phyloP scores from a whole-genome alignment of 345 rosid species.

The Salix exigua region DNA sequence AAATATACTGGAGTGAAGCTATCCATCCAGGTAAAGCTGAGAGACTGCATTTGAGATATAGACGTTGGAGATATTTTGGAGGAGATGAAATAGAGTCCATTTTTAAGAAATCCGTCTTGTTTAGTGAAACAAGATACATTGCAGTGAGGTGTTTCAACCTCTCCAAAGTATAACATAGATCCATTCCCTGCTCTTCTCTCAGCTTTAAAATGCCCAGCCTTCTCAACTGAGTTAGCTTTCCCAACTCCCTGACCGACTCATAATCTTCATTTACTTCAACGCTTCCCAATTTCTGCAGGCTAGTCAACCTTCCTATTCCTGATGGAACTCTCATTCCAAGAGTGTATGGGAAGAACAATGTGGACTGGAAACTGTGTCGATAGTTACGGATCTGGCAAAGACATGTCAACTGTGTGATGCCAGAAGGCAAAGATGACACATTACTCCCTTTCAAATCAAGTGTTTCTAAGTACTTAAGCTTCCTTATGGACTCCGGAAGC shows the following conservation, averaged over 20 bases:
- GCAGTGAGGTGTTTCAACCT: neutral
- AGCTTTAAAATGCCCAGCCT: constrained; percentile 11
- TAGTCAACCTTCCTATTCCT: constrained; percentile 9
- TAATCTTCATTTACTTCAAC: neutral
- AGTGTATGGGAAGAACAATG: neutral
- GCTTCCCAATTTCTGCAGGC: constrained; percentile 4
- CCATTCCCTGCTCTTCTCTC: neutral
- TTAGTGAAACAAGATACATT: neutral
- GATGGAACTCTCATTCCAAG: constrained; percentile 10
- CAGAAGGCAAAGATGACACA: constrained; percentile 4
- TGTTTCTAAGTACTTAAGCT: constrained; percentile 9
- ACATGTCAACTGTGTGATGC: constrained; percentile 2
- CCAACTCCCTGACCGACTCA: constrained; percentile 1
- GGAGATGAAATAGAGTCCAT: constrained; percentile 1
- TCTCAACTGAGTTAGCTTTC: constrained; percentile 11
- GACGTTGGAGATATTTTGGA: constrained; percentile 1
- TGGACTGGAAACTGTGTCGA: neutral
- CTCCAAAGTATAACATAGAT: neutral
- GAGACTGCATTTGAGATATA: neutral
- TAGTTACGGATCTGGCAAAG: constrained; percentile 7
- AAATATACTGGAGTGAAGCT: constrained; percentile 6
- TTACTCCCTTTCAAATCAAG: constrained; percentile 4
- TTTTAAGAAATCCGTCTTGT: neutral
- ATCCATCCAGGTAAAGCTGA: constrained; percentile 5
- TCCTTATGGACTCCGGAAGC: constrained; percentile 8